A percentile compares a stretch with the other conserved stretches of the same genome.
Evolutionary conservation across 768 basidiomycete genomes (phyloP).

Genomic region (Serendipita sp.): DNA sequence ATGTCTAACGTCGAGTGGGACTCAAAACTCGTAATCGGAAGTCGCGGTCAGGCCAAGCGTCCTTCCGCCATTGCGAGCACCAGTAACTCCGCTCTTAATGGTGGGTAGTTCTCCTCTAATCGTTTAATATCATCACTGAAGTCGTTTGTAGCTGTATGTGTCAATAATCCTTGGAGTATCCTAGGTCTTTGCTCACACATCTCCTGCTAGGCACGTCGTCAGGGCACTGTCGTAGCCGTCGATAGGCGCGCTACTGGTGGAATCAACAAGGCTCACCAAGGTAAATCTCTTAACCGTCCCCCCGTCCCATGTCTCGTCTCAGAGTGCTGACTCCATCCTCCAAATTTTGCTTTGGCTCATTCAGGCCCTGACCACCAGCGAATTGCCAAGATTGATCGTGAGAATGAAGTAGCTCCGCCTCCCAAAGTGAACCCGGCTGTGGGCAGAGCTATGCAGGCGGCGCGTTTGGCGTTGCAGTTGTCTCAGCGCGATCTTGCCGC

Average conservation of each 20-base stretch:
- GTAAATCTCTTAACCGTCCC: constrained; percentile 20
- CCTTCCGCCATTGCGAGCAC: constrained; percentile 37
- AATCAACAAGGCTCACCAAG: constrained; percentile 59
- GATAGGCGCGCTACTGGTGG: constrained; percentile 63
- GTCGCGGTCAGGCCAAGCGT: constrained; percentile 33
- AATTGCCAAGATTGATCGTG: constrained; percentile 85
- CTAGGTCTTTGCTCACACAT: constrained; percentile 5
- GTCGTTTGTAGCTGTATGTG: constrained; percentile 35
- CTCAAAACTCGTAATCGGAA: constrained; percentile 52
- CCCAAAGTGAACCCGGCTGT: constrained; percentile 56
- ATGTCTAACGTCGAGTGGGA: constrained; percentile 40
- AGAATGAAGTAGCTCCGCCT: constrained; percentile 91
- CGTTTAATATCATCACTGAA: constrained; percentile 12
- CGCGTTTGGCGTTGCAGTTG: constrained; percentile 57
- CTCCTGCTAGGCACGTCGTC: constrained; percentile 44
- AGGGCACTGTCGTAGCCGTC: constrained; percentile 61
- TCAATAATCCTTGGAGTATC: not conserved
- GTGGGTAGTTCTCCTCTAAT: constrained; percentile 18
- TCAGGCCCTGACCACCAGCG: constrained; percentile 82
- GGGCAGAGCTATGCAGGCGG: constrained; percentile 69
- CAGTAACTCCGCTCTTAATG: constrained; percentile 41
- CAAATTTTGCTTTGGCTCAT: not conserved
- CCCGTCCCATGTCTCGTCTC: not conserved
- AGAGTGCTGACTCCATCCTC: not conserved
- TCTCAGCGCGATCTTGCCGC: constrained; percentile 88